A percentile compares a stretch with the other conserved stretches of the same genome.
These are phyloP conservation scores for Boeremia lycopersici DNA, from an alignment of 2,329 filamentous ascomycete species.

Conservation along the genomic window DNA sequence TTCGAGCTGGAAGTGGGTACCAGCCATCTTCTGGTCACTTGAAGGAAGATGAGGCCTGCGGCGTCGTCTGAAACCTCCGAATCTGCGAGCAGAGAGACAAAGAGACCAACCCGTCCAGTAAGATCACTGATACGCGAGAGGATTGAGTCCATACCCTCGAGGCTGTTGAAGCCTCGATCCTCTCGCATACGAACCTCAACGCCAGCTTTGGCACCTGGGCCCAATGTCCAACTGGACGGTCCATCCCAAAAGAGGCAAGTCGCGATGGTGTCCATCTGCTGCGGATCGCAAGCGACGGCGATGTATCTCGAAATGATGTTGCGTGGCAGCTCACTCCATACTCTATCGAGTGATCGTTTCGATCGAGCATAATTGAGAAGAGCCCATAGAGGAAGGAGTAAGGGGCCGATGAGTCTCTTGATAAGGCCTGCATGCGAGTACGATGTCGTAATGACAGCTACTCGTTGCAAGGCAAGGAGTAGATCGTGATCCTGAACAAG, in stretches of 20 bases:
- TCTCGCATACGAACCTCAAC: slow-evolving; percentile 57
- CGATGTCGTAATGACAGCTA: slow-evolving; percentile 63
- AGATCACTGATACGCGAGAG: slow-evolving; percentile 59
- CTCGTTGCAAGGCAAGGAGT: slow-evolving; percentile 58
- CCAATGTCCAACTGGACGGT: slow-evolving; percentile 60
- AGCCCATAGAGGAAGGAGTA: slow-evolving; percentile 68
- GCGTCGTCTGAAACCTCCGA: slow-evolving; percentile 62
- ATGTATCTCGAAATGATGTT: slow-evolving; percentile 55
- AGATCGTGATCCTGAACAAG: slow-evolving; percentile 59
- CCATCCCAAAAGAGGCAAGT: slow-evolving; percentile 64
- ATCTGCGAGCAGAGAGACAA: slow-evolving; percentile 50
- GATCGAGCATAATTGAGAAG: slow-evolving; percentile 60
- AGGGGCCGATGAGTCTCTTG: slow-evolving; percentile 63
- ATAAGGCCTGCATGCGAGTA: slow-evolving; percentile 71
- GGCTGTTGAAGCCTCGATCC: slow-evolving; percentile 76
- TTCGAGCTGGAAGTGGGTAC: slow-evolving; percentile 19
- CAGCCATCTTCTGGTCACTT: slow-evolving; percentile 65
- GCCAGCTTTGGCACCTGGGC: slow-evolving; percentile 51
- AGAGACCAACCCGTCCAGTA: slow-evolving; percentile 30
- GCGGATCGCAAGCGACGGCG: slow-evolving; percentile 59
- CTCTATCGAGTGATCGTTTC: slow-evolving; percentile 31
- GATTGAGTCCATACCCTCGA: slow-evolving; percentile 67
- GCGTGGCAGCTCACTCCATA: slow-evolving; percentile 33
- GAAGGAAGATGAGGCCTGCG: slow-evolving; percentile 64
- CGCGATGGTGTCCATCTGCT: slow-evolving; percentile 58